Conservation (phyloP, 2,329 filamentous ascomycete species). For the Plenodomus lindquistii region DNA sequence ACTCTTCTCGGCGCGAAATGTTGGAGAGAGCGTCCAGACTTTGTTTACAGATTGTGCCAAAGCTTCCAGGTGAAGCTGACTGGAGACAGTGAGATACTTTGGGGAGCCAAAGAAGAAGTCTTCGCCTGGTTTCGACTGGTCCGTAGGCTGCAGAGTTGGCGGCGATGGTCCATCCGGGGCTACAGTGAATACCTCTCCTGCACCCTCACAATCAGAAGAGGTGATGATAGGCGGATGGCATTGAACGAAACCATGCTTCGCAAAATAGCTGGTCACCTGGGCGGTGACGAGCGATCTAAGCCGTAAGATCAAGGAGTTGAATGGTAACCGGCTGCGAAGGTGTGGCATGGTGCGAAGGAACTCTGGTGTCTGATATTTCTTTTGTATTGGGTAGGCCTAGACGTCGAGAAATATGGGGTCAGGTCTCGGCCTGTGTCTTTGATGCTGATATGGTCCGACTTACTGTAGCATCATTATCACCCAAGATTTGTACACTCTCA, state of each 20-base stretch:
- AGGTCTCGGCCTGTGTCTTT: slow-evolving; percentile 12
- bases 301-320: slow-evolving; percentile 78
- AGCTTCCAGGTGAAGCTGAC: slow-evolving; percentile 92
- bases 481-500: slow-evolving; percentile 69
- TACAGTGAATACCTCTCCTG: slow-evolving; percentile 88
- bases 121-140: slow-evolving; percentile 30
- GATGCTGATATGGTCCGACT: slow-evolving; percentile 35
- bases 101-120: slow-evolving; percentile 75
- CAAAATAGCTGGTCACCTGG: slow-evolving; percentile 76
- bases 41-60: slow-evolving; percentile 84
- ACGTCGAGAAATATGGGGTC: slow-evolving; percentile 14
- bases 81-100: slow-evolving; percentile 96
- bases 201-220: slow-evolving; percentile 95
- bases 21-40: slow-evolving; percentile 93
- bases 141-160: slow-evolving; percentile 11
- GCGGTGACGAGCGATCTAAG: slow-evolving; percentile 81
- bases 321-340: slow-evolving; percentile 77
- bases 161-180: slow-evolving; percentile 32
- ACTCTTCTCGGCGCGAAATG: slow-evolving; percentile 81
- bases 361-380: slow-evolving; percentile 90
- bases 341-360: slow-evolving; percentile 88
- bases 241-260: slow-evolving; percentile 71
- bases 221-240: slow-evolving; percentile 93
- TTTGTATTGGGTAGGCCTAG: slow-evolving; percentile 89
- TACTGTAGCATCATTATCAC: slow-evolving; percentile 78